These are phyloP conservation scores for Stenogyne calaminthoides DNA, from an alignment of 305 asterid genomes.

Conservation along the genomic window DNA sequence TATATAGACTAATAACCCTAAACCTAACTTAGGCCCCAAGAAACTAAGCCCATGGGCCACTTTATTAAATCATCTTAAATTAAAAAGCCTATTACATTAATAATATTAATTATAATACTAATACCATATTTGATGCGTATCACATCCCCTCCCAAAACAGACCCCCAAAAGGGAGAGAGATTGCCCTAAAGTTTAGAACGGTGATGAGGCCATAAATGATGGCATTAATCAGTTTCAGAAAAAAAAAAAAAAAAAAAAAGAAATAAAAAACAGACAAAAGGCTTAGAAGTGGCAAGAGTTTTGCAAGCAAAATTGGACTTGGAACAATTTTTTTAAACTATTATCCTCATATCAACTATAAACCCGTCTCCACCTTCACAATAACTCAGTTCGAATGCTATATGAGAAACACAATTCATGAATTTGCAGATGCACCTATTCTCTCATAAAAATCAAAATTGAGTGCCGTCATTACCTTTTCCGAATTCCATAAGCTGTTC, in stretches of 20 bases:
- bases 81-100: too few relatives aligned
- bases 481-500: too few relatives aligned
- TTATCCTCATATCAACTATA: neutral
- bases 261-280: neutral
- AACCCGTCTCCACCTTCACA: neutral
- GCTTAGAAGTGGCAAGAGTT: neutral
- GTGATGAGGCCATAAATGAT: too few relatives aligned
- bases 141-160: neutral
- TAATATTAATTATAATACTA: too few relatives aligned
- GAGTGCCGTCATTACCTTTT: too few relatives aligned
- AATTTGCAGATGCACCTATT: neutral
- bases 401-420: neutral
- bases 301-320: neutral
- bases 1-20: too few relatives aligned
- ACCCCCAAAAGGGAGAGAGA: neutral
- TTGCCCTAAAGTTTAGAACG: neutral
- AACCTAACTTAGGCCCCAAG: too few relatives aligned
- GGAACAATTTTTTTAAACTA: neutral
- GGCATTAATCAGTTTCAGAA: too few relatives aligned
- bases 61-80: too few relatives aligned
- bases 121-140: too few relatives aligned
- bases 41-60: too few relatives aligned
- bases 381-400: neutral
- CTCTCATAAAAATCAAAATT: neutral
- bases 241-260: too few relatives aligned